phyloP scores from a whole-genome alignment of 495 filamentous ascomycete genomes.

The Margaritispora aquatica region DNA sequence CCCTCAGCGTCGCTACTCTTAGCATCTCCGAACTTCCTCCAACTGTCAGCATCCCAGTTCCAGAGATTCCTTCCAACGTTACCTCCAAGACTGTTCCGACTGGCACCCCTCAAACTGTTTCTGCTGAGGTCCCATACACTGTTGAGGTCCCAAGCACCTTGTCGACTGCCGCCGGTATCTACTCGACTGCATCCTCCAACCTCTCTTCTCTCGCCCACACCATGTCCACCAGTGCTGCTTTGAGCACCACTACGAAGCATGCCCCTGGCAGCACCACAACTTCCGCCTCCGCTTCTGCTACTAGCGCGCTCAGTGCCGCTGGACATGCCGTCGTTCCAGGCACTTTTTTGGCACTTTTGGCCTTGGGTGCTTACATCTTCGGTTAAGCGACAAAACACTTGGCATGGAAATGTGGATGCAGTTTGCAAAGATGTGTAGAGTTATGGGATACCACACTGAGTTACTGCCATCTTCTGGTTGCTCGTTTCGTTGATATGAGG shows the following conservation, averaged over 20 bases:
- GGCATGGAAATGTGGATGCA: not conserved
- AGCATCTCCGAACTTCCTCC: not conserved
- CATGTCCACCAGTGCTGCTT: not conserved
- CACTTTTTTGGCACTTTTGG: constrained; percentile 35
- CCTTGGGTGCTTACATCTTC: constrained; percentile 36
- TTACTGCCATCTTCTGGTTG: not conserved
- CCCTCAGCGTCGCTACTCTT: not conserved
- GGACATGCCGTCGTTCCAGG: constrained; percentile 33
- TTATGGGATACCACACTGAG: not conserved
- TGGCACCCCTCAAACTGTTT: constrained; percentile 8
- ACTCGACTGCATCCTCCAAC: too few species aligned
- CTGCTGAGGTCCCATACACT: constrained; percentile 24
- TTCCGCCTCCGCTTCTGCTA: constrained; percentile 17
- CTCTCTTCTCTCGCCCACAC: not conserved
- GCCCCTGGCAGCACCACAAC: constrained; percentile 16
- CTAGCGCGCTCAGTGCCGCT: constrained; percentile 22
- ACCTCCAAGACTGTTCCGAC: constrained; percentile 8
- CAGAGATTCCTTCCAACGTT: not conserved
- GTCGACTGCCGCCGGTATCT: too few species aligned
- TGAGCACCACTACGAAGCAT: constrained; percentile 12
- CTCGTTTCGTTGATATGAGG: not conserved
- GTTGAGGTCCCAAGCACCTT: constrained; percentile 2
- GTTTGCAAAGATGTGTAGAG: not conserved
- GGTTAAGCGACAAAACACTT: not conserved
- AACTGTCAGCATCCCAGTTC: not conserved